Conservation (phyloP, 2,329 filamentous ascomycete species). For the Annulohypoxylon truncatum region DNA sequence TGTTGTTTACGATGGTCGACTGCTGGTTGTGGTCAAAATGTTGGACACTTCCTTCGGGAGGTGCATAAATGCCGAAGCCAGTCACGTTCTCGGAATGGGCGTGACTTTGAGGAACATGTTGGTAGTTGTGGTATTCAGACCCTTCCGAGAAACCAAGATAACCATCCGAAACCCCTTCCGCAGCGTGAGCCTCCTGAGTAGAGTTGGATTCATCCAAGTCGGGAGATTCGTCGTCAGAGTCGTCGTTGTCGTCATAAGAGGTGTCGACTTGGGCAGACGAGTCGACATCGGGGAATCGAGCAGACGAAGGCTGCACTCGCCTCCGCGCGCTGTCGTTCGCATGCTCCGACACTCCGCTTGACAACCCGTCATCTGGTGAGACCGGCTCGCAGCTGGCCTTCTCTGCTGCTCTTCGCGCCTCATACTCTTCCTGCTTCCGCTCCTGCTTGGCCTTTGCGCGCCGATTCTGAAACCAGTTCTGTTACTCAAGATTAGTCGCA, state of each 20-base stretch:
- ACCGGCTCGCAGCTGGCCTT: conserved; percentile 52
- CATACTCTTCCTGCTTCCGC: conserved; percentile 64
- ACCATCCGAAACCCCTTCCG: conserved; percentile 28
- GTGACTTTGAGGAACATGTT: conserved; percentile 34
- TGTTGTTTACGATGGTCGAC: conserved; percentile 21
- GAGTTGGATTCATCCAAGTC: conserved; percentile 32
- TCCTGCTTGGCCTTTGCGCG: conserved; percentile 74
- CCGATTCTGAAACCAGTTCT: conserved; percentile 79
- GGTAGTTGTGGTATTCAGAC: conserved; percentile 21
- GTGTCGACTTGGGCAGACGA: conserved; percentile 40
- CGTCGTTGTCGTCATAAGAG: conserved; percentile 35
- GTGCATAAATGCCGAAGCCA: conserved; percentile 35
- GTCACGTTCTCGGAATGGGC: conserved; percentile 22
- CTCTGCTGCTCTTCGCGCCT: conserved; percentile 57
- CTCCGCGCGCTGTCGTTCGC: conserved; percentile 49
- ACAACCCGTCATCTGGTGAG: conserved; percentile 44
- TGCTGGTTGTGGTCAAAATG: conserved; percentile 10
- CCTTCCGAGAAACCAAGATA: conserved; percentile 41
- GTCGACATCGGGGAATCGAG: conserved; percentile 49
- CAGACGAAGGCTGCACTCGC: conserved; percentile 53
- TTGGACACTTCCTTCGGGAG: conserved; percentile 15
- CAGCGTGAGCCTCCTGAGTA: conserved; percentile 19
- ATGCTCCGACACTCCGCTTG: conserved; percentile 40
- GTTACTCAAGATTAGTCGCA: conserved; percentile 36
- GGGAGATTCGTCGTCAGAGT: conserved; percentile 29